These are phyloP conservation scores for Hymenoscyphus occultus DNA, from an alignment of 2,329 filamentous ascomycete species.

Conservation along the genomic window DNA sequence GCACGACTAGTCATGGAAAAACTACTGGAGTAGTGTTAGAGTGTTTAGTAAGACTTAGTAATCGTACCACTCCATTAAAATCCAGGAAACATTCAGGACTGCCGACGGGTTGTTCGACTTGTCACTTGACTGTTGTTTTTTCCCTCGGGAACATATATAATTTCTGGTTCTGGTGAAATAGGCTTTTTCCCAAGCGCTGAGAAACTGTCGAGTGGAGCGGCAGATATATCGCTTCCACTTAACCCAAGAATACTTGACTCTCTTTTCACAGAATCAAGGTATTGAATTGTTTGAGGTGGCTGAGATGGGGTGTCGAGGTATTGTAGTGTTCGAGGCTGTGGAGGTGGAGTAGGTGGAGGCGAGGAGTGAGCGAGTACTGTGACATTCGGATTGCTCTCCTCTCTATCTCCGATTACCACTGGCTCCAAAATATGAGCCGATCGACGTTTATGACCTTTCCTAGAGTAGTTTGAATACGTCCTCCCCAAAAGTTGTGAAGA, in stretches of 20 bases:
- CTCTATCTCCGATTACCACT: conserved; percentile 14
- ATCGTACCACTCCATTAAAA: too few relatives aligned
- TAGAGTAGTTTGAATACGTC: conserved; percentile 33
- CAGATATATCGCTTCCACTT: conserved; percentile 29
- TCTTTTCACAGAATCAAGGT: neutral
- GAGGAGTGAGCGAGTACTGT: conserved; percentile 9
- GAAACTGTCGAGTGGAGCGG: conserved; percentile 27
- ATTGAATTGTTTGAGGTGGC: neutral
- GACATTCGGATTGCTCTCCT: conserved; percentile 15
- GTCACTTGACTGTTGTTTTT: conserved; percentile 7
- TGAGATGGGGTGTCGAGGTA: neutral
- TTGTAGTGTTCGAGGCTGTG: neutral
- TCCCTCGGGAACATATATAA: conserved; percentile 11
- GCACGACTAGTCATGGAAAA: too few relatives aligned
- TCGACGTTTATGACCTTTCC: conserved; percentile 28
- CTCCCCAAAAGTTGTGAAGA: conserved; percentile 20
- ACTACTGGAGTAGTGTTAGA: too few relatives aligned
- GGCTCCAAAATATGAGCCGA: conserved; percentile 21
- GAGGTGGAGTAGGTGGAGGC: neutral
- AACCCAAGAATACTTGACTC: conserved; percentile 22
- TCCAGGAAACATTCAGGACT: conserved; percentile 20
- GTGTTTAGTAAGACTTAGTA: too few relatives aligned
- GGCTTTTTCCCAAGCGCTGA: conserved; percentile 20
- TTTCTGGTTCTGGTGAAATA: conserved; percentile 11
- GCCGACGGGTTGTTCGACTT: conserved; percentile 20